These are phyloP conservation scores for Claviceps citrina DNA, from an alignment of 2,329 filamentous ascomycete species.

Conservation along the genomic window DNA sequence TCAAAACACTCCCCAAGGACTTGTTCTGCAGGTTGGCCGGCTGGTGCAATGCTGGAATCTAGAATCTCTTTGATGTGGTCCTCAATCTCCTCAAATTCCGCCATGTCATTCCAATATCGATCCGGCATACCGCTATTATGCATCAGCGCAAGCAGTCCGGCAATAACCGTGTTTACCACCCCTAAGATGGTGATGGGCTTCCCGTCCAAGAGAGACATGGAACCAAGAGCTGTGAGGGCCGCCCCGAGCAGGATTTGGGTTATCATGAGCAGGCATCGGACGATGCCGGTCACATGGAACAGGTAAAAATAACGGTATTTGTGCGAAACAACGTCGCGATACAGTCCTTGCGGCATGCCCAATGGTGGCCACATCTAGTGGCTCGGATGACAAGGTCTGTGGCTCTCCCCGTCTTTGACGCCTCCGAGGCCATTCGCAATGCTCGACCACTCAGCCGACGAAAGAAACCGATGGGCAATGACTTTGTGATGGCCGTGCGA, in stretches of 20 bases:
- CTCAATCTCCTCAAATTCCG: slow-evolving; percentile 34
- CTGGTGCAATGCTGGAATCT: slow-evolving; percentile 30
- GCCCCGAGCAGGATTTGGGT: slow-evolving; percentile 34
- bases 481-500: slow-evolving; percentile 8
- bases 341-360: slow-evolving; percentile 33
- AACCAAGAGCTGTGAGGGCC: slow-evolving; percentile 33
- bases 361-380: slow-evolving; percentile 29
- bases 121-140: slow-evolving; percentile 40
- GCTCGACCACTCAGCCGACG: slow-evolving; percentile 28
- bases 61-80: slow-evolving; percentile 35
- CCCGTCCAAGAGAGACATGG: slow-evolving; percentile 21
- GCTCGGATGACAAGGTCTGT: slow-evolving; percentile 26
- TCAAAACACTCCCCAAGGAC: slow-evolving; percentile 32
- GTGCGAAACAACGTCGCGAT: slow-evolving; percentile 30
- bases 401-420: slow-evolving; percentile 28
- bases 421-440: slow-evolving; percentile 33
- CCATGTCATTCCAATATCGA: slow-evolving; percentile 32
- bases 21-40: slow-evolving; percentile 28
- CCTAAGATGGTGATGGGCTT: slow-evolving; percentile 33
- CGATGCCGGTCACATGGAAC: slow-evolving; percentile 27
- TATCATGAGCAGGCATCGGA: slow-evolving; percentile 32
- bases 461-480: slow-evolving; percentile 24
- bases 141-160: slow-evolving; percentile 34
- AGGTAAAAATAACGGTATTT: slow-evolving; percentile 29
- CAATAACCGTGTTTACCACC: slow-evolving; percentile 33